Evolutionary conservation across 768 basidiomycete species (phyloP), one percentile per base, ranked within the genome.

Genomic region (Xerocomus brunneocitrinus): DNA sequence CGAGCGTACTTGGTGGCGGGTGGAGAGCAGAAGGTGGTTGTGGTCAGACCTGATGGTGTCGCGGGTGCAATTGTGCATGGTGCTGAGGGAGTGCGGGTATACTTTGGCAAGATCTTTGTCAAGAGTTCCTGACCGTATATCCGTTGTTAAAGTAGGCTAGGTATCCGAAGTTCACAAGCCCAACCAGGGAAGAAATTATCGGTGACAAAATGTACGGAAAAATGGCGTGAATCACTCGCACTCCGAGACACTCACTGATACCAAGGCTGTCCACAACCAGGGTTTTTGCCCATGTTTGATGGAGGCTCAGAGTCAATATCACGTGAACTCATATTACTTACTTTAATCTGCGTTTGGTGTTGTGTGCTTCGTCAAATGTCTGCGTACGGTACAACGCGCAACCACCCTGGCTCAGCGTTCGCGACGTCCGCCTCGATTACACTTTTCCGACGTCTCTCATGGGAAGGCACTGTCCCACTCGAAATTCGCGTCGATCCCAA

Each of bases 391-490:
- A 75, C 79, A 43, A 75, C 76, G 54, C 74, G 80, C 54, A 79
- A 78, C 60, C 74, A 75, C 53, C 54, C 57, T 10, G 74, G 75
- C 43, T 76, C 78, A n/a, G 64, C 76, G 12, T 76, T 76, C 62
- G 67, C 75, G 25, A 74, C 79, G 3, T 76, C 80, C 25, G 81
- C 80, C n/a, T 79, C 80, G 50, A 90, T 88, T 0, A 84, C 90
- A 3, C 79, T 94, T 30, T 95, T 97, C 63, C 82, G 95, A 9
- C 77, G 91, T 36, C 80, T 98, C 42, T 84, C 87, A 58, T 95
- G 94, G 91, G 91, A 93, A 64, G 90, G 91, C 8, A 87, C 89
- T 0, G 85, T 97, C 16, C 90, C 93, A 16, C 75, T 98, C 45
- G 89, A 93, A 74, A 83, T 97, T 65, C 85, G 88, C 56, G 84